phyloP scores from a whole-genome alignment of 768 basidiomycete species.

The Mycena metata region DNA sequence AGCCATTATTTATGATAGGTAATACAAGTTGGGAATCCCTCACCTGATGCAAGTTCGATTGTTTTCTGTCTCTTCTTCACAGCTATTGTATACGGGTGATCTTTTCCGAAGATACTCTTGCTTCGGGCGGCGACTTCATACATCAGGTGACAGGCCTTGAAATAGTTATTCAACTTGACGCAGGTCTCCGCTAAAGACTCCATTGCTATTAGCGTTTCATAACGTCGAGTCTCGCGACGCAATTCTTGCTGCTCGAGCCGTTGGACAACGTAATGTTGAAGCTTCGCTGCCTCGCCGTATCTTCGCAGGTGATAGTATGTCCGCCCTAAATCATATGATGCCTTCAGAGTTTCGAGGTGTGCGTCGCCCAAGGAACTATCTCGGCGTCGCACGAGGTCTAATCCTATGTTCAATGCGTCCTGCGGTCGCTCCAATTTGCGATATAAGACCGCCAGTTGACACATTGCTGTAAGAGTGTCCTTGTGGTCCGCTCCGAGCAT shows the following conservation, averaged over 20 bases:
- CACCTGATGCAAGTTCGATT: too few relatives aligned
- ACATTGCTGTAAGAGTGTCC: slow-evolving; percentile 19
- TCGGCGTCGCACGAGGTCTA: neutral
- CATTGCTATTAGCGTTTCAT: slow-evolving; percentile 15
- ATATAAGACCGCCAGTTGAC: slow-evolving; percentile 7
- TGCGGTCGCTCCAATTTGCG: slow-evolving; percentile 6
- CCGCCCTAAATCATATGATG: slow-evolving; percentile 1
- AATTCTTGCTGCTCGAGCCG: neutral
- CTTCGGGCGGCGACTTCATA: neutral
- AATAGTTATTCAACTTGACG: neutral
- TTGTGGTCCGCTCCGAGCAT: slow-evolving; percentile 6
- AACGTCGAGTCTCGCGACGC: neutral
- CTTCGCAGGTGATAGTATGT: slow-evolving; percentile 1
- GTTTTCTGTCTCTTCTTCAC: too few relatives aligned
- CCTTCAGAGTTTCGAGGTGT: slow-evolving; percentile 7
- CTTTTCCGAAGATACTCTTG: neutral
- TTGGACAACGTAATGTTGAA: slow-evolving; percentile 4
- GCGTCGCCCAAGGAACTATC: neutral
- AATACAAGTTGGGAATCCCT: too few relatives aligned
- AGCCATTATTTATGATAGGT: too few relatives aligned
- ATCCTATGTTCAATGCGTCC: slow-evolving; percentile 2
- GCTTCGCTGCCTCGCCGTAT: neutral
- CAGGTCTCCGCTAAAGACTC: slow-evolving; percentile 15
- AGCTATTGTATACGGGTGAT: neutral
- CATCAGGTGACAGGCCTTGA: neutral